Evolutionary conservation across 1,284 basidiomycete genomes (phyloP).

Genomic region (Moesziomyces globuligerus): DNA sequence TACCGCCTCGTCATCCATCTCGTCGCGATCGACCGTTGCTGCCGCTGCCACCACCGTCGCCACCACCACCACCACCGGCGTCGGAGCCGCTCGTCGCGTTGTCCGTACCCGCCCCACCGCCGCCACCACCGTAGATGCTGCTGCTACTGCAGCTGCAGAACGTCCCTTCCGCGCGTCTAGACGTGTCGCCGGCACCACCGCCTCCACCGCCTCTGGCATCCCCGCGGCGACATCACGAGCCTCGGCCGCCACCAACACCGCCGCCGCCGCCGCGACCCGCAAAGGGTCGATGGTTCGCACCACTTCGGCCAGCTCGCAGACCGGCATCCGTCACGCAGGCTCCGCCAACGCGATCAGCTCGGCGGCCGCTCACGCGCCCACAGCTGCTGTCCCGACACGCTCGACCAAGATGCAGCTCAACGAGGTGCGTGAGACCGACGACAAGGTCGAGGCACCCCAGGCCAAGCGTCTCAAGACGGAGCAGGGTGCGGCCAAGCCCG

Average conservation of each 20-base stretch:
- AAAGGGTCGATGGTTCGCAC: slow-evolving; percentile 42
- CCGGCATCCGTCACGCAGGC: slow-evolving; percentile 29
- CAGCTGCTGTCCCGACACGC: slow-evolving; percentile 8
- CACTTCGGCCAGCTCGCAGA: slow-evolving; percentile 37
- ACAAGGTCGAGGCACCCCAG: slow-evolving; percentile 48
- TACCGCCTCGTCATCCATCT: slow-evolving; percentile 25
- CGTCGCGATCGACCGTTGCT: slow-evolving; percentile 25
- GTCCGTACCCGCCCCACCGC: slow-evolving; percentile 39
- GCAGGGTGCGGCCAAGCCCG: slow-evolving; percentile 29
- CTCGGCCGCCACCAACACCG: slow-evolving; percentile 8
- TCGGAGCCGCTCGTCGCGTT: slow-evolving; percentile 46
- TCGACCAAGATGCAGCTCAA: slow-evolving; percentile 40
- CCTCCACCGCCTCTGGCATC: slow-evolving; percentile 27
- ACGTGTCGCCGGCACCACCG: slow-evolving; percentile 31
- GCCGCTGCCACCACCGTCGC: slow-evolving; percentile 11
- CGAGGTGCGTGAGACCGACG: slow-evolving; percentile 34
- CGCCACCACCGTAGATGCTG: slow-evolving; percentile 12
- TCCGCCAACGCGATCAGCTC: slow-evolving; percentile 16
- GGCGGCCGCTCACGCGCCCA: not conserved
- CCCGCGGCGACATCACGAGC: slow-evolving; percentile 26
- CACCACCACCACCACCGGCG: slow-evolving; percentile 31
- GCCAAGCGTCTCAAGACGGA: slow-evolving; percentile 53
- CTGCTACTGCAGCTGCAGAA: slow-evolving; percentile 20
- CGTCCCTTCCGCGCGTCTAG: slow-evolving; percentile 44
- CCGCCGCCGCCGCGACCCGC: slow-evolving; percentile 25